Percentiles rank a stretch among this genome's conserved stretches.
phyloP scores from a whole-genome alignment of 78 protist genomes.

The Dictyostelium brefeldianum region DNA sequence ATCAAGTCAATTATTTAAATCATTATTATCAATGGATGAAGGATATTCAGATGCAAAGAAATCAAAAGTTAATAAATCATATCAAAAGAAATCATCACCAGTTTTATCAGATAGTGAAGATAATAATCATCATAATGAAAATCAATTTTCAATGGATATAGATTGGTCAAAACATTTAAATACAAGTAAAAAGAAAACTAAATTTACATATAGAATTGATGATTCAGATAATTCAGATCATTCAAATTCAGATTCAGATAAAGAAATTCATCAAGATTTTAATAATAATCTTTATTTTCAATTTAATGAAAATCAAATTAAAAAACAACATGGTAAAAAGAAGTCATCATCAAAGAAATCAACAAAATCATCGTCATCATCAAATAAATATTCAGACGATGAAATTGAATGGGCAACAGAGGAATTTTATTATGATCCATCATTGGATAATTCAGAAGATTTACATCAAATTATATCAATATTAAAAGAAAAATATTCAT shows the following conservation, averaged over 20 bases:
- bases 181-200: background rate
- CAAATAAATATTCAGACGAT: background rate
- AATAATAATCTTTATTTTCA: background rate
- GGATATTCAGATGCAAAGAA: background rate
- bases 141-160: constrained; percentile 5
- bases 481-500: constrained; percentile 58
- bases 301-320: background rate
- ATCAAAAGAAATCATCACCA: constrained; percentile 5
- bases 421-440: constrained; percentile 75
- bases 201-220: constrained; percentile 17
- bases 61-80: background rate
- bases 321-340: background rate
- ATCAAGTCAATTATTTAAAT: background rate
- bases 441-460: constrained; percentile 37
- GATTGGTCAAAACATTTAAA: constrained; percentile 25
- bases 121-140: background rate
- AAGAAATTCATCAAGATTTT: background rate
- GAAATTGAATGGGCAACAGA: constrained; percentile 73
- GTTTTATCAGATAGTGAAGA: background rate
- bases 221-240: background rate
- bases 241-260: background rate
- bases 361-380: background rate
- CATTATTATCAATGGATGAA: background rate
- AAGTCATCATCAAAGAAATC: background rate
- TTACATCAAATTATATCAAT: constrained; percentile 52